phyloP scores from a whole-genome alignment of 2,329 filamentous ascomycete species.

The Colletotrichum sp. region DNA sequence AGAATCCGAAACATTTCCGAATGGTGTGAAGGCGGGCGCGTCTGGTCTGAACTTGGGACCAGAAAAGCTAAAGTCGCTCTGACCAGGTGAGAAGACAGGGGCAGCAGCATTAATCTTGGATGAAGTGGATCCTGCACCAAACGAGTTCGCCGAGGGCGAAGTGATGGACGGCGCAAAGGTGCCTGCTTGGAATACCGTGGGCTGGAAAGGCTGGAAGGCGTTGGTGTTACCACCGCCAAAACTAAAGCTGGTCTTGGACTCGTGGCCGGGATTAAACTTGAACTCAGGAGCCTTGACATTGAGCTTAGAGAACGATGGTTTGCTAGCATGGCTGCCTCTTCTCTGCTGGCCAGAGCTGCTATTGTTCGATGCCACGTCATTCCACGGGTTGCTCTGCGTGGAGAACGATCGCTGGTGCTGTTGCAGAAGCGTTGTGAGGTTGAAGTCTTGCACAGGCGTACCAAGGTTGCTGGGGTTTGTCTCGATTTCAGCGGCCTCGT shows the following conservation, averaged over 20 bases:
- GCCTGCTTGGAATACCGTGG: constrained; percentile 49
- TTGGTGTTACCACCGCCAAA: constrained; percentile 51
- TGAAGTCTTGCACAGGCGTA: constrained; percentile 61
- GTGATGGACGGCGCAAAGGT: constrained; percentile 34
- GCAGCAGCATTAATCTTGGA: constrained; percentile 72
- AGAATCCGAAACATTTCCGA: constrained; percentile 50
- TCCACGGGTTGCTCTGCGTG: constrained; percentile 68
- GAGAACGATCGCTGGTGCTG: constrained; percentile 62
- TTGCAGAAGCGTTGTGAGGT: constrained; percentile 46
- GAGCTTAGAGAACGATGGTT: constrained; percentile 76
- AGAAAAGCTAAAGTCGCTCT: constrained; percentile 71
- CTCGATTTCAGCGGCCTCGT: constrained; percentile 70
- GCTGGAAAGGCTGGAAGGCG: constrained; percentile 59
- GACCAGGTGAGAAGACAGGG: constrained; percentile 72
- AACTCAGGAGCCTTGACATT: constrained; percentile 93
- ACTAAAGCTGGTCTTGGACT: constrained; percentile 56
- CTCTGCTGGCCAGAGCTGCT: constrained; percentile 36
- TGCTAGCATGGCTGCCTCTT: constrained; percentile 67
- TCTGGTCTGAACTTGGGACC: constrained; percentile 76
- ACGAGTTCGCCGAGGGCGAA: constrained; percentile 39
- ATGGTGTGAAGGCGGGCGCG: constrained; percentile 78
- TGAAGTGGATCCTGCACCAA: constrained; percentile 43
- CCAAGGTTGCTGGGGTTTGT: constrained; percentile 77
- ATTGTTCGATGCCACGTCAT: constrained; percentile 49
- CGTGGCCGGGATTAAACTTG: constrained; percentile 69